These are phyloP conservation scores for Gossypium herbaceum DNA, from an alignment of 345 rosid genomes.

Conservation along the genomic window DNA sequence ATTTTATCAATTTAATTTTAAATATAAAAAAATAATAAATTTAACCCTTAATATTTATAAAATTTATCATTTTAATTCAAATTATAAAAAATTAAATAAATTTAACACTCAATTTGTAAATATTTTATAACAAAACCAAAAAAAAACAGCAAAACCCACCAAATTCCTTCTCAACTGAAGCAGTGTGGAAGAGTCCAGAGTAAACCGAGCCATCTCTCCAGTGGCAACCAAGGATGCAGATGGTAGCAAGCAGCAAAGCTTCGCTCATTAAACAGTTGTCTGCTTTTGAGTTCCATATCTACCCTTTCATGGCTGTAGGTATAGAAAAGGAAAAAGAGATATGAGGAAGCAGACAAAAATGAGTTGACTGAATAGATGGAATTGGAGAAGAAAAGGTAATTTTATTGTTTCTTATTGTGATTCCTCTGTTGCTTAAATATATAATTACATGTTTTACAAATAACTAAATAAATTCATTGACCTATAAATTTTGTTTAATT, in stretches of 20 bases:
- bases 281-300: slow-evolving; percentile 44
- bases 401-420: neutral
- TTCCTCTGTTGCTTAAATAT: too few species aligned
- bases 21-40: too few species aligned
- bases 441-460: too few species aligned
- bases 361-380: neutral
- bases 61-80: too few species aligned
- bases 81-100: too few species aligned
- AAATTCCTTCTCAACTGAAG: slow-evolving; percentile 53
- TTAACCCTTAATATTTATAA: too few species aligned
- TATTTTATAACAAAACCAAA: neutral
- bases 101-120: too few species aligned
- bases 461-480: too few species aligned
- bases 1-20: too few species aligned
- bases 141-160: slow-evolving; percentile 31
- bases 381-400: neutral
- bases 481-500: too few species aligned
- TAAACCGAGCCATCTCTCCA: slow-evolving; percentile 80
- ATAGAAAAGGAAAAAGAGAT: slow-evolving; percentile 3
- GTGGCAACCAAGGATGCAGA: slow-evolving; percentile 70
- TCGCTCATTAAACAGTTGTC: slow-evolving; percentile 38
- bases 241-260: slow-evolving; percentile 58
- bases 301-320: neutral
- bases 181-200: slow-evolving; percentile 76
- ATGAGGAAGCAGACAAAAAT: neutral